Percentiles rank a stretch among this genome's conserved stretches.
Evolutionary conservation across 441 rosid genomes (phyloP).

Genomic region (Arabidopsis hybrid): DNA sequence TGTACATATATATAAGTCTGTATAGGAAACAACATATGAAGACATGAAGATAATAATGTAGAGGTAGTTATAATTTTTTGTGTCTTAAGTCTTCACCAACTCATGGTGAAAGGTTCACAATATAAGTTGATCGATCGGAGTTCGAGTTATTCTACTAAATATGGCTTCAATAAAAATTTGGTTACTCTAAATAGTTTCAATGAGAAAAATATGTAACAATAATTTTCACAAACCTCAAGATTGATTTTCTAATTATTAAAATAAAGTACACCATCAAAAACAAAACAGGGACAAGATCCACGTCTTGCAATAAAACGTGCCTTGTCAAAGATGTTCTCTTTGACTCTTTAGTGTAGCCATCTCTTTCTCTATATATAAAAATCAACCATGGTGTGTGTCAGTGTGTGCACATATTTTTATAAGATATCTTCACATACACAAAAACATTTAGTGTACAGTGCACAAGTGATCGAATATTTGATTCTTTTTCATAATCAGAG

Average conservation of each 20-base stretch:
- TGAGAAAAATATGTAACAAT: too few relatives aligned
- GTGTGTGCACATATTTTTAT: conserved; percentile 25
- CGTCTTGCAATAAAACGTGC: conserved; percentile 39
- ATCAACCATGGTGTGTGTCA: conserved; percentile 23
- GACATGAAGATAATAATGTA: too few relatives aligned
- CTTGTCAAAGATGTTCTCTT: conserved; percentile 36
- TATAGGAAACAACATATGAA: too few relatives aligned
- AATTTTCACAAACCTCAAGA: too few relatives aligned
- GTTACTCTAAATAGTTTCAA: too few relatives aligned
- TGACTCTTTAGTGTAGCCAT: conserved; percentile 30
- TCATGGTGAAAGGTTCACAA: too few relatives aligned
- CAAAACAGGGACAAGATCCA: conserved; percentile 35
- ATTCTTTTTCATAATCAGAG: conserved; percentile 9
- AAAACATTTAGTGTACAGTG: conserved; percentile 5
- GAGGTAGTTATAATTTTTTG: too few relatives aligned
- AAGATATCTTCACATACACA: conserved; percentile 30
- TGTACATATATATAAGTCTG: too few relatives aligned
- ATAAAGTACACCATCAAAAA: not conserved
- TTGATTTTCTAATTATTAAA: not conserved
- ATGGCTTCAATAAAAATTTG: too few relatives aligned
- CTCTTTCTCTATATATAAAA: conserved; percentile 30
- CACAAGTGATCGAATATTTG: conserved; percentile 21
- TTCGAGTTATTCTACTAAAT: too few relatives aligned
- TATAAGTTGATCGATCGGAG: too few relatives aligned
- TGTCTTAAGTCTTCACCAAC: too few relatives aligned